phyloP scores from a whole-genome alignment of 192 early-diverging fungal species.

The Coemansia sp. region DNA sequence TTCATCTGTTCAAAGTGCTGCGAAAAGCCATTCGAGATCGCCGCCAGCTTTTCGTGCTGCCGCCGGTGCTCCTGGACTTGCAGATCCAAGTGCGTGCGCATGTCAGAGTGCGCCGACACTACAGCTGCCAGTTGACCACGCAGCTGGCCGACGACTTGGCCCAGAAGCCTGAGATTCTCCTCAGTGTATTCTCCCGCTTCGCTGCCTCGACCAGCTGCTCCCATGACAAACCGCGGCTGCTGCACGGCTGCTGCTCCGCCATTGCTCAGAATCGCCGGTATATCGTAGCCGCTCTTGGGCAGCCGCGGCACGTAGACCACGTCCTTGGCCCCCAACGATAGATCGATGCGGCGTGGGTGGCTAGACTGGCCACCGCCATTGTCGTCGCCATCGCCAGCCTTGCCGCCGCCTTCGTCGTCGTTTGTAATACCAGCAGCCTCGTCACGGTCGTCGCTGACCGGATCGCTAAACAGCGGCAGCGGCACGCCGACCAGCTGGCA shows the following conservation, averaged over 20 bases:
- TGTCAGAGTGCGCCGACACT: constrained; percentile 43
- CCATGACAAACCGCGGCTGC: constrained; percentile 49
- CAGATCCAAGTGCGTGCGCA: constrained; percentile 34
- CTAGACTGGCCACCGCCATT: neutral
- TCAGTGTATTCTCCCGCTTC: constrained; percentile 32
- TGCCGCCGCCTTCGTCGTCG: neutral
- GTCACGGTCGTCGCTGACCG: neutral
- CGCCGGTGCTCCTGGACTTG: constrained; percentile 55
- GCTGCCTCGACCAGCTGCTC: constrained; percentile 15
- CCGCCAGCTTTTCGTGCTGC: constrained; percentile 50
- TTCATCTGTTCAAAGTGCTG: constrained; percentile 49
- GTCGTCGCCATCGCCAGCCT: neutral
- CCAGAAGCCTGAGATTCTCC: constrained; percentile 38
- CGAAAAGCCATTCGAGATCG: constrained; percentile 37
- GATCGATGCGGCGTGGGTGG: constrained; percentile 26
- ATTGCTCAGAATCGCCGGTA: constrained; percentile 5
- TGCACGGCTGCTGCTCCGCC: constrained; percentile 14
- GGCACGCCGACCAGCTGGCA: constrained; percentile 61
- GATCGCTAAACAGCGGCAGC: constrained; percentile 35
- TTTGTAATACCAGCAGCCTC: neutral
- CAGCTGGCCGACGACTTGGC: constrained; percentile 45
- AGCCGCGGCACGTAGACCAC: constrained; percentile 53
- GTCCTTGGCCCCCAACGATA: constrained; percentile 27
- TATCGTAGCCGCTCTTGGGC: constrained; percentile 25
- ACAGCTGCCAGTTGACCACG: constrained; percentile 55